Percentiles rank a stretch among this genome's conserved stretches.
These are phyloP conservation scores for Starmerella etchellsii DNA, from an alignment of 805 yeast genomes.

Conservation along the genomic window DNA sequence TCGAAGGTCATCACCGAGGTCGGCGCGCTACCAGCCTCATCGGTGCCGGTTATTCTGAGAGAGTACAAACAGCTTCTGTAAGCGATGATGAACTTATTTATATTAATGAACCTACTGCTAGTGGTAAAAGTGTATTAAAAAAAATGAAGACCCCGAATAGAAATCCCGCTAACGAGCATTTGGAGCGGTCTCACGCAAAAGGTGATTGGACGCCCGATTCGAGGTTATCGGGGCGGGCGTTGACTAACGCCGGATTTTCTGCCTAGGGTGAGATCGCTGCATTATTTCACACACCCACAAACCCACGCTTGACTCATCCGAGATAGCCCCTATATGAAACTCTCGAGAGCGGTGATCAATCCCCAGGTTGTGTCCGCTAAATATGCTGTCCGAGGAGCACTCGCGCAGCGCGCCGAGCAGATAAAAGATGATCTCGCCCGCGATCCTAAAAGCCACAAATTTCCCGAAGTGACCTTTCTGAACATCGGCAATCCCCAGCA, in stretches of 20 bases:
- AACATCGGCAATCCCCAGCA: conserved; percentile 98
- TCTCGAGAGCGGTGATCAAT: conserved; percentile 9
- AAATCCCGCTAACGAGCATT: too few relatives aligned
- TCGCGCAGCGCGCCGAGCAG: conserved; percentile 90
- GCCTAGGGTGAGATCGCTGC: too few relatives aligned
- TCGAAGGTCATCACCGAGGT: conserved; percentile 92
- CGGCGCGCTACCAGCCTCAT: conserved; percentile 94
- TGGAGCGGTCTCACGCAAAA: too few relatives aligned
- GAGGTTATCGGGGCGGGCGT: too few relatives aligned
- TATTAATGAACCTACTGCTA: too few relatives aligned
- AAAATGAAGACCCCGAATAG: too few relatives aligned
- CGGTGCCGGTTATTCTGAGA: conserved; percentile 91
- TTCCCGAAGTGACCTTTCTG: conserved; percentile 65
- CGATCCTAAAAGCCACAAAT: conserved; percentile 57
- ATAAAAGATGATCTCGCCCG: conserved; percentile 43
- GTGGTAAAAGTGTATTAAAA: too few relatives aligned
- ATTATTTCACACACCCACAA: too few relatives aligned
- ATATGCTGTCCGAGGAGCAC: conserved; percentile 90
- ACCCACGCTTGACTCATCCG: too few relatives aligned
- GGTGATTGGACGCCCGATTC: too few relatives aligned
- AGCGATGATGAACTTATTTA: background rate
- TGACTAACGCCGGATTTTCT: too few relatives aligned
- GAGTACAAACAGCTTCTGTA: conserved; percentile 42
- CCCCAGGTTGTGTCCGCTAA: conserved; percentile 60
- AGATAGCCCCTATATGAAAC: too few relatives aligned